Evolutionary conservation across 2,329 filamentous ascomycete species (phyloP), one percentile per base, ranked within the genome.

Genomic region (Dryadomyces sulphureus): DNA sequence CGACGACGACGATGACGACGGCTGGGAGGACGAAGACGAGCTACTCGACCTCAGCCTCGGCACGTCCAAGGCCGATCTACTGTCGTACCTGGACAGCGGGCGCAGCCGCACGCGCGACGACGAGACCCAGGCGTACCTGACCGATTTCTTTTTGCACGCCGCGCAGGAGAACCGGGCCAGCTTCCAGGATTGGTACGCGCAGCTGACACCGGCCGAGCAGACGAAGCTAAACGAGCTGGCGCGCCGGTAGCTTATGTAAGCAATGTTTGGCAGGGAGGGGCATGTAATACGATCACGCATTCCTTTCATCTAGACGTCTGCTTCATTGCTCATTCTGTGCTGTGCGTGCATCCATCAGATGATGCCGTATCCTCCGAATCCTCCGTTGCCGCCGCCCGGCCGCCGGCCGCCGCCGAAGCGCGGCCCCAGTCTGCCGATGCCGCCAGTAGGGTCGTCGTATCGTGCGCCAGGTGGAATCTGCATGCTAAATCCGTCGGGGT

Each of bases 361-460:
- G 17, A 48, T 4, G n/a, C 51, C 46, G 14, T 40, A 41, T 9
- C 59, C 63, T 17, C 62, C 60, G 43, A 41, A 41, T 2, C 47
- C 41, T 3, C 59, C 57, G 21, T 65, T 58, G 34, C 62, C 54
- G 17, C 59, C 57, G 21, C 67, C 64, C 2, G 62, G 63, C 2
- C 62, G 51, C 1, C 63, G 38, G 5, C 45, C 49, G 12, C 45
- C 50, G 22, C 67, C 66, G 43, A 70, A 65, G 40, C 69, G 57
- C 4, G 70, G 70, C 14, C 50, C 51, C 2, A 48, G 30, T 16
- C 44, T 44, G 27, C 60, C 55, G 0, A 82, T 81, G 0, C 86
- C 87, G 0, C 84, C 84, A 20, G 89, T 64, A 2, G 90, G 90
- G 66, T 96, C 92, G 67, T 98, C 92, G 66, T 87, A 96, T 52